A percentile compares a stretch with the other conserved stretches of the same genome.
Conservation (phyloP, 805 yeast genomes). For the Zygosaccharomyces lentus region DNA sequence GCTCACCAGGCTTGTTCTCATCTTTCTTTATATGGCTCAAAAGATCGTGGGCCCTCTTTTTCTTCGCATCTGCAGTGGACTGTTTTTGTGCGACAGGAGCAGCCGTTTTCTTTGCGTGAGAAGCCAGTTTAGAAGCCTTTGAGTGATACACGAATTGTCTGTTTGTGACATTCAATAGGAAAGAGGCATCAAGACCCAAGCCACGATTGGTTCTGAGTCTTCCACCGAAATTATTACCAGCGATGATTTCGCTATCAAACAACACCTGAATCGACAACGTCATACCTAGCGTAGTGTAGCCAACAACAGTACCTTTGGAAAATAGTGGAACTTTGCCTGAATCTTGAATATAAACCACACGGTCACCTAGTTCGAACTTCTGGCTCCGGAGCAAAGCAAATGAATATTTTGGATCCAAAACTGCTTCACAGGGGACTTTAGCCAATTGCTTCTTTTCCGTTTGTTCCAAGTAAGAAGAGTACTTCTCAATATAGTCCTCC, state of each 20-base stretch:
- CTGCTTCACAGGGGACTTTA: conserved; percentile 81
- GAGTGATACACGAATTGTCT: conserved; percentile 75
- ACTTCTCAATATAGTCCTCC: conserved; percentile 54
- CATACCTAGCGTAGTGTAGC: conserved; percentile 57
- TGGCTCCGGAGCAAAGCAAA: conserved; percentile 69
- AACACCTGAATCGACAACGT: conserved; percentile 62
- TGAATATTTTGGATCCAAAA: conserved; percentile 71
- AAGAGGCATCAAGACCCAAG: conserved; percentile 71
- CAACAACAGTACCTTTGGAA: conserved; percentile 85
- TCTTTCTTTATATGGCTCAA: conserved; percentile 42
- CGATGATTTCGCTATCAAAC: conserved; percentile 77
- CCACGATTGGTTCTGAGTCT: conserved; percentile 78
- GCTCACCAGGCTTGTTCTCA: conserved; percentile 8
- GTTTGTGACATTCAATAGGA: conserved; percentile 71
- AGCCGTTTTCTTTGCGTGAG: conserved; percentile 30
- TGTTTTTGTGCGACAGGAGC: conserved; percentile 18
- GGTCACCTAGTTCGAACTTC: conserved; percentile 78
- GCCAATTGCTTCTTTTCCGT: conserved; percentile 54
- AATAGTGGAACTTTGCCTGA: conserved; percentile 87
- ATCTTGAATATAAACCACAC: conserved; percentile 78
- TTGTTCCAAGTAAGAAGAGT: conserved; percentile 43
- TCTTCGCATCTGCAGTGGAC: conserved; percentile 29
- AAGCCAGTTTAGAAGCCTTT: conserved; percentile 47
- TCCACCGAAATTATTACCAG: conserved; percentile 80
- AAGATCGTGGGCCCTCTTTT: conserved; percentile 41